A percentile compares a stretch with the other conserved stretches of the same genome.
These are phyloP conservation scores for Emergomyces pasteurianus DNA, from an alignment of 2,329 filamentous ascomycete species.

Conservation along the genomic window DNA sequence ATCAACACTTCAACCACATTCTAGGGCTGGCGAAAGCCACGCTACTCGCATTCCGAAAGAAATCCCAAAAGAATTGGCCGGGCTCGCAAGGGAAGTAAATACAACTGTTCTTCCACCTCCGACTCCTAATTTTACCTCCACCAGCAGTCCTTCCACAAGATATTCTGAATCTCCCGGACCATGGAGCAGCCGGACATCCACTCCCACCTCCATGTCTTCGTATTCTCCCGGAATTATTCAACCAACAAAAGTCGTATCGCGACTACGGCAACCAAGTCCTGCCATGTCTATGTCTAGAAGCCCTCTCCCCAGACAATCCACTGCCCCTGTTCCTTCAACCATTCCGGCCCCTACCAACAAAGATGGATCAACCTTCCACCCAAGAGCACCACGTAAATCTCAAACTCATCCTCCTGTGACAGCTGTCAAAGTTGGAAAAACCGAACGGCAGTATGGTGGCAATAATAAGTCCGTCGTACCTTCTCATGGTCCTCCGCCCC, in stretches of 20 bases:
- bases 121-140: conserved; percentile 25
- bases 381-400: not conserved
- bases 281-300: conserved; percentile 28
- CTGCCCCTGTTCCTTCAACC: conserved; percentile 8
- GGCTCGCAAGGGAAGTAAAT: conserved; percentile 25
- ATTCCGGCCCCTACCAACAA: not conserved
- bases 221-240: conserved; percentile 36
- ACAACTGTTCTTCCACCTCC: conserved; percentile 27
- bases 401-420: conserved; percentile 3
- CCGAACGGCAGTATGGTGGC: not conserved
- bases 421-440: not conserved
- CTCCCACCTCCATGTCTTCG: conserved; percentile 39
- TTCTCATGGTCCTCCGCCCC: conserved; percentile 51
- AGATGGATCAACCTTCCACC: not conserved
- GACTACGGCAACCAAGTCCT: conserved; percentile 25
- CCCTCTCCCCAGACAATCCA: conserved; percentile 11
- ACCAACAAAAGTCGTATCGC: conserved; percentile 26
- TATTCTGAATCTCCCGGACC: conserved; percentile 36
- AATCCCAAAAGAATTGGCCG: conserved; percentile 21
- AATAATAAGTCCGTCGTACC: conserved; percentile 7
- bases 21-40: conserved; percentile 10
- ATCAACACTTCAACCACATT: conserved; percentile 10
- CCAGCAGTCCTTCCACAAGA: conserved; percentile 34
- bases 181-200: conserved; percentile 36
- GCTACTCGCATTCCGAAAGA: conserved; percentile 21